phyloP scores from a whole-genome alignment of 139 green algal species.

The Pycnococcus provasolii region DNA sequence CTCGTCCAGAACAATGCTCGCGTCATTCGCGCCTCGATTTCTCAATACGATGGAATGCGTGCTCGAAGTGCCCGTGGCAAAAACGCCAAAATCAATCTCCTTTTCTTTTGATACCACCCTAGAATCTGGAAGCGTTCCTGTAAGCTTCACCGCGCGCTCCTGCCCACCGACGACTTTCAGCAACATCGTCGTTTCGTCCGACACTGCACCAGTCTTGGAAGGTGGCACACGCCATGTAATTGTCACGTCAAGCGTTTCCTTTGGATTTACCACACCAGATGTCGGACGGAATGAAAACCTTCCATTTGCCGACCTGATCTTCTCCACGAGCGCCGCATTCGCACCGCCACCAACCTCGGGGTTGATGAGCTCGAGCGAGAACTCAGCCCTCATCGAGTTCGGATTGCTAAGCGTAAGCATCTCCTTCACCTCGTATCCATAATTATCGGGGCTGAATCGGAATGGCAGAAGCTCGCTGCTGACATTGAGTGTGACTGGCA shows the following conservation, averaged over 20 bases:
- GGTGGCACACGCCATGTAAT: background rate
- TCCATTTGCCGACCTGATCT: conserved; percentile 8
- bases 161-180: background rate
- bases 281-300: background rate
- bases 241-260: background rate
- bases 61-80: background rate
- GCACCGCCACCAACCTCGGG: conserved; percentile 32
- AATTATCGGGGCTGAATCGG: conserved; percentile 24
- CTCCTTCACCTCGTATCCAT: conserved; percentile 38
- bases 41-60: background rate
- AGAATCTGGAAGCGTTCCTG: no score
- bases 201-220: conserved; percentile 4
- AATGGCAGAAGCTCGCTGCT: conserved; percentile 38
- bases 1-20: background rate
- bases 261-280: background rate
- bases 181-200: background rate
- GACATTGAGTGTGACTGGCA: conserved; percentile 28
- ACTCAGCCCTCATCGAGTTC: conserved; percentile 51
- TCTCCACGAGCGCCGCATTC: conserved; percentile 24
- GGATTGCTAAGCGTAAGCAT: conserved; percentile 48
- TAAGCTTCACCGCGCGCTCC: no score
- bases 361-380: conserved; percentile 29
- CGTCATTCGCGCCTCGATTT: background rate
- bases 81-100: no score
- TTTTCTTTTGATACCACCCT: no score